Conservation (phyloP, 2,329 filamentous ascomycete species). For the Aureobasidium zeae region DNA sequence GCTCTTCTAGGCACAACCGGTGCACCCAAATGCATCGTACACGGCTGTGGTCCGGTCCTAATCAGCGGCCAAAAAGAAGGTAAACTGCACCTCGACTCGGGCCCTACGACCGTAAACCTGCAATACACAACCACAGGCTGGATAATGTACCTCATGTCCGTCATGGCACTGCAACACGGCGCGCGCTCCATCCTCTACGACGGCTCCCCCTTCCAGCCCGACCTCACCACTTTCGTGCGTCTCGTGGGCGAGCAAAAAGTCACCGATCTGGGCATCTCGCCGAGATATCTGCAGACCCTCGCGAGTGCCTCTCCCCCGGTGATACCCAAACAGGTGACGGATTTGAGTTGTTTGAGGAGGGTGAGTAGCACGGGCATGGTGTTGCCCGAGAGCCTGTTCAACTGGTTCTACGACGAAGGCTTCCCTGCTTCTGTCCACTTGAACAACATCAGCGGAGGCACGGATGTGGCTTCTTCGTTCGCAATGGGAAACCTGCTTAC, state of each 20-base stretch:
- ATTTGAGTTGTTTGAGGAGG: slow-evolving; percentile 51
- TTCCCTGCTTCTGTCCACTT: slow-evolving; percentile 62
- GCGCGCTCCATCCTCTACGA: slow-evolving; percentile 65
- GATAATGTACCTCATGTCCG: slow-evolving; percentile 73
- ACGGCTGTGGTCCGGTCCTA: slow-evolving; percentile 58
- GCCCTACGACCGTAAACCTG: slow-evolving; percentile 37
- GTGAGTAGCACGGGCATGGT: slow-evolving; percentile 77
- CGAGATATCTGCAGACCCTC: slow-evolving; percentile 66
- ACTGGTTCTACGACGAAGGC: slow-evolving; percentile 67
- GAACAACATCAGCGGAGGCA: slow-evolving; percentile 66
- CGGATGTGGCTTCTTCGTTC: slow-evolving; percentile 63
- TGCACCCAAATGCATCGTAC: slow-evolving; percentile 76
- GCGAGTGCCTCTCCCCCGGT: slow-evolving; percentile 48
- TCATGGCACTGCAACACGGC: slow-evolving; percentile 52
- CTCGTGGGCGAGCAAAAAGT: slow-evolving; percentile 55
- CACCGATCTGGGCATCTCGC: slow-evolving; percentile 66
- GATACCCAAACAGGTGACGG: slow-evolving; percentile 50
- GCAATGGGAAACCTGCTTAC: slow-evolving; percentile 56
- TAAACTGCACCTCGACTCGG: slow-evolving; percentile 41
- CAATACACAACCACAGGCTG: slow-evolving; percentile 64
- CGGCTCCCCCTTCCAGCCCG: slow-evolving; percentile 68
- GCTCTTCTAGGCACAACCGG: slow-evolving; percentile 65
- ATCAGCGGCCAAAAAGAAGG: slow-evolving; percentile 55
- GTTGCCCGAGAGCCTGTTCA: slow-evolving; percentile 63
- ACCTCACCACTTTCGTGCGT: slow-evolving; percentile 53